Percentiles rank a stretch among this genome's conserved stretches.
phyloP scores from a whole-genome alignment of 2,329 filamentous ascomycete genomes.

The Phialocephala sp. region DNA sequence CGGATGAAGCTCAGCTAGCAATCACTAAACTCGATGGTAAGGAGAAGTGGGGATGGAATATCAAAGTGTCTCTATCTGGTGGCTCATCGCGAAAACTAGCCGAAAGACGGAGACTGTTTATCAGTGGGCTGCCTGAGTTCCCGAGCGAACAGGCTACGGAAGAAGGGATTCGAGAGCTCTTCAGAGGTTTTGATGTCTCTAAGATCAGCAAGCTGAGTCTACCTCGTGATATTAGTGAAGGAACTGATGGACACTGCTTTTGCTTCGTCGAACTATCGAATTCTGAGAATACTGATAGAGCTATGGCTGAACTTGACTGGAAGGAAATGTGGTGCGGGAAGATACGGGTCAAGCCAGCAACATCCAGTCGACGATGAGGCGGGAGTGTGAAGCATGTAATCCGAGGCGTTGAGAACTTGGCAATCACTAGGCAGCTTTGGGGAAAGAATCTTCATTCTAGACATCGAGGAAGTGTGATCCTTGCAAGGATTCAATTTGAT shows the following conservation, averaged over 20 bases:
- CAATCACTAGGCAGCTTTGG: no score
- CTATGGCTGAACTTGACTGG: constrained; percentile 50
- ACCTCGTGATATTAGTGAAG: constrained; percentile 58
- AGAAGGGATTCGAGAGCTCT: constrained; percentile 52
- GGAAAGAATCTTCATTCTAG: no score
- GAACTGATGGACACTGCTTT: constrained; percentile 59
- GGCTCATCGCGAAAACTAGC: constrained; percentile 33
- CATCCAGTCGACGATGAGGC: neutral
- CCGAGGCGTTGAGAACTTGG: neutral
- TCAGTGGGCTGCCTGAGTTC: constrained; percentile 57
- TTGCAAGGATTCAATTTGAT: no score
- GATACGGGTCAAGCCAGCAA: constrained; percentile 34
- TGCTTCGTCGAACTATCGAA: constrained; percentile 68
- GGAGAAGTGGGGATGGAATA: constrained; percentile 32
- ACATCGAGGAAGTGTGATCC: no score
- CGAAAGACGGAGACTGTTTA: constrained; percentile 52
- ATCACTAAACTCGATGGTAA: constrained; percentile 47
- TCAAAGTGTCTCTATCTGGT: constrained; percentile 30
- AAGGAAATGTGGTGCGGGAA: constrained; percentile 34
- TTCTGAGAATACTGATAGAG: constrained; percentile 58
- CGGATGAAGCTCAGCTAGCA: constrained; percentile 59
- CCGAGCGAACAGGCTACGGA: constrained; percentile 54
- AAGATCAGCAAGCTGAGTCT: constrained; percentile 52
- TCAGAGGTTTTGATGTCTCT: constrained; percentile 52
- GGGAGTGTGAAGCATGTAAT: neutral